Percentiles rank a stretch among this genome's conserved stretches.
These are phyloP conservation scores for Panaeolus cyanescens DNA, from an alignment of 768 basidiomycete species.

Conservation along the genomic window DNA sequence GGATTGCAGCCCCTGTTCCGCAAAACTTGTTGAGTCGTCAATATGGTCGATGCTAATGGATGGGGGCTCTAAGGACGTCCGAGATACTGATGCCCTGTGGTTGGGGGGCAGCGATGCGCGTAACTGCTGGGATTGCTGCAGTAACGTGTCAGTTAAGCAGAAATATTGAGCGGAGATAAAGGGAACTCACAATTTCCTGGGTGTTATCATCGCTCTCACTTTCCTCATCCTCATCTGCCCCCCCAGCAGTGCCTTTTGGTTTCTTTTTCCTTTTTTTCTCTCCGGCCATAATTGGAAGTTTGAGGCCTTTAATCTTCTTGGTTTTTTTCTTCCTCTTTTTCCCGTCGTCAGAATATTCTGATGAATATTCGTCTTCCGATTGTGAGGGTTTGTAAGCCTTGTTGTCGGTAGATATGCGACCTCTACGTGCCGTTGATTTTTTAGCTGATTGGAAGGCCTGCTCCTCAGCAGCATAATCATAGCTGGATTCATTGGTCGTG, in stretches of 20 bases:
- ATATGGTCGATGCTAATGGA: conserved; percentile 15
- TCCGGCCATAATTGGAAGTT: conserved; percentile 66
- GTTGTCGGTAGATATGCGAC: conserved; percentile 75
- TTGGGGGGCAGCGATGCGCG: conserved; percentile 40
- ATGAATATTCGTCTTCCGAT: conserved; percentile 59
- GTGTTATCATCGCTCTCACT: conserved; percentile 48
- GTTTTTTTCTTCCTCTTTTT: conserved; percentile 55
- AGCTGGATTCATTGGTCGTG: conserved; percentile 49
- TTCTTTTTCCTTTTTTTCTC: conserved; percentile 65
- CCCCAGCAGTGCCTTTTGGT: conserved; percentile 40
- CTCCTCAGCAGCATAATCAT: conserved; percentile 82
- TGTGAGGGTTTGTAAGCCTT: conserved; percentile 75
- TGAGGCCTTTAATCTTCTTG: conserved; percentile 56
- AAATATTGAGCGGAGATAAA: conserved; percentile 1
- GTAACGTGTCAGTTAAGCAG: conserved; percentile 21
- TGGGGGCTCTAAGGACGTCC: conserved; percentile 44
- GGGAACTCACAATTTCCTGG: conserved; percentile 33
- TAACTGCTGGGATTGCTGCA: conserved; percentile 27
- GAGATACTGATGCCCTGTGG: conserved; percentile 34
- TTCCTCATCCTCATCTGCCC: conserved; percentile 51
- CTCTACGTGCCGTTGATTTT: conserved; percentile 42
- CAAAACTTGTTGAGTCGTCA: conserved; percentile 42
- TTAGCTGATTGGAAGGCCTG: conserved; percentile 52
- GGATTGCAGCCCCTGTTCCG: conserved; percentile 57
- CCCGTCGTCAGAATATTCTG: conserved; percentile 28